Evolutionary conservation across 176 grass and related monocot species (phyloP), one percentile per base, ranked within the genome.

Genomic region (Bonia amplexicaulis): DNA sequence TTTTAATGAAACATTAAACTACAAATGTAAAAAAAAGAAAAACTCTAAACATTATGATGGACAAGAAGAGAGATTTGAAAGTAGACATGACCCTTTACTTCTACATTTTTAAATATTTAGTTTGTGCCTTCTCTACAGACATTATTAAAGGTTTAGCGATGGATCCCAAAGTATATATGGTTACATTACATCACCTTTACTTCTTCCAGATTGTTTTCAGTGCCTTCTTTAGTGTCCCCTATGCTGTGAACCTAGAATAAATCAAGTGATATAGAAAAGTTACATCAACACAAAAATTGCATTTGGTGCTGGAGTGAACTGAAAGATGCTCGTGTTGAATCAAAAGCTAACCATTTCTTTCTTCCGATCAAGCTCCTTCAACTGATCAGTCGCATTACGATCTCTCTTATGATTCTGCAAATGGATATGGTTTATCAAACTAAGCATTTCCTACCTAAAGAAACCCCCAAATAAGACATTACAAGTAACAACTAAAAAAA

Each of bases 371-470:
- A 47, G 35, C 12, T 54, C 46, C 9, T 17, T 76, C 22, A 65
- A 66, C 20, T 40, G 23, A 78, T 59, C 37, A 68, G 12, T 17
- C 0, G 5, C 16, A 35, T 59, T 58, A 19, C 17, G 23, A 69
- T 85, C 66, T 5, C 23, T 39, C 66, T 62, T 85, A 45, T 47
- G 35, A 20, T 71, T 79, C 66, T 86, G 76, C 16, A 86, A 79
- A 86, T 4, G 42, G 49, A 71, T 17, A 69, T 15, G 40, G 31
- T 40, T n/a, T n/a, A 80, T n/a, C 42, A 74, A 64, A 83, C 40
- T 47, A 72, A 82, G 33, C 55, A 51, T 39, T 71, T 71, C 40
- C 16, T 33, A 82, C 27, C 47, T 87, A 82, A 76, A 7, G 31
- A 74, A 80, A n/a, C 23, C 6, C 15, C 40, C 6, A 39, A 22